Conservation (phyloP, 1,284 basidiomycete species). For the Filobasidium uniguttulatum region DNA sequence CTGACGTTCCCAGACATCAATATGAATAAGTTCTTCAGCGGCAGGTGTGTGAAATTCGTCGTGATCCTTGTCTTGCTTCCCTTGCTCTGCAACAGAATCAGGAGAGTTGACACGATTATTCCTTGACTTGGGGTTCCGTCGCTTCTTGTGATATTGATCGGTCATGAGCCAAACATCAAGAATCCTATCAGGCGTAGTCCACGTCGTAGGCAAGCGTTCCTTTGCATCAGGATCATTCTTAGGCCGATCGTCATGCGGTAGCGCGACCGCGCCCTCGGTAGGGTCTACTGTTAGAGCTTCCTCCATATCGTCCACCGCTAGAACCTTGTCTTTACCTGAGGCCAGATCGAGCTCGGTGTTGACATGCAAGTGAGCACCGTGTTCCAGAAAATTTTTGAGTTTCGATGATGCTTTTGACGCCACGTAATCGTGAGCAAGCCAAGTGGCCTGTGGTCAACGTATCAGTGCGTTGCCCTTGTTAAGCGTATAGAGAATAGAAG, state of each 20-base stretch:
- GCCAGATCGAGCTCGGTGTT: conserved; percentile 38
- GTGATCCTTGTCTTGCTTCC: conserved; percentile 32
- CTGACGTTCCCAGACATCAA: conserved; percentile 46
- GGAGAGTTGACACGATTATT: conserved; percentile 16
- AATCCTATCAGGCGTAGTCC: conserved; percentile 56
- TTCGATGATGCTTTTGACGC: conserved; percentile 48
- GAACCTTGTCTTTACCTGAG: conserved; percentile 30
- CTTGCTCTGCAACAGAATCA: conserved; percentile 27
- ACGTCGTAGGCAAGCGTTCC: conserved; percentile 47
- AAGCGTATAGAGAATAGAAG: conserved; percentile 5
- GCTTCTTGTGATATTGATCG: conserved; percentile 19
- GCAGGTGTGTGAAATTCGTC: conserved; percentile 23
- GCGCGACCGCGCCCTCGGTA: too few relatives aligned
- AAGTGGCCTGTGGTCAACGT: conserved; percentile 38
- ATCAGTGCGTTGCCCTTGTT: not conserved
- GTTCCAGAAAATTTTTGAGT: conserved; percentile 59
- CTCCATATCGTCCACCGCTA: conserved; percentile 21
- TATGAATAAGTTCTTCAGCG: conserved; percentile 20
- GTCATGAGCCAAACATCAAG: conserved; percentile 52
- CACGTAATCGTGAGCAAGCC: conserved; percentile 87
- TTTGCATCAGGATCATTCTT: conserved; percentile 49
- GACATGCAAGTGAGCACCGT: conserved; percentile 56
- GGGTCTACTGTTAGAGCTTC: conserved; percentile 9
- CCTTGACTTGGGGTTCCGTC: conserved; percentile 30
- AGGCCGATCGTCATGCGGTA: conserved; percentile 22